Base-by-base conservation (phyloP, 1,284 basidiomycete species). In the Leccinum angustisporum region DNA sequence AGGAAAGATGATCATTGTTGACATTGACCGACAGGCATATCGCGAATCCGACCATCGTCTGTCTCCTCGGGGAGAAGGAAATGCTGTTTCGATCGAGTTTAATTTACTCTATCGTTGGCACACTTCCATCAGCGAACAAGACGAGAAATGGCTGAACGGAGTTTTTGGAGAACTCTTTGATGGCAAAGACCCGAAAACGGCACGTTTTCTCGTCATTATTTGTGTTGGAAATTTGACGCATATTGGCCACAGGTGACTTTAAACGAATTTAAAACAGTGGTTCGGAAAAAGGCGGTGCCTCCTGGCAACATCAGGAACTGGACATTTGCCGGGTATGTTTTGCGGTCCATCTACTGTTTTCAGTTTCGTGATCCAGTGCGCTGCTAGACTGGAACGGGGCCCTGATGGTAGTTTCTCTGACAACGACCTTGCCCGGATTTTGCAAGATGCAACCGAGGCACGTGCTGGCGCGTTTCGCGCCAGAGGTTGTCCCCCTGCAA, bases 91-190 rank as follows among this genome's bases (percentile, higher is more conserved):
- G 0, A 74, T 91, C 56, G 91, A 93, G 72, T 91, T 91, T 76
- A 91, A 90, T 68, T 76, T 89, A 7, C 75, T 91, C 14, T 91
- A 91, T 71, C 78, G 85, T 53, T 93, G 91, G 91, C 91, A 94
- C 69, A 79, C 89, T 13, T 81, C 87, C 1, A 73, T 88, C 9
- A 88, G 87, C 3, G 65, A 80, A 63, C 62, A 80, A 54, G 90
- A 94, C 70, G 80, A 82, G 1, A 54, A 76, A 38, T 92, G 89
- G 90, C 83, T 84, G 1, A 79, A 84, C 59, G 65, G 76, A 2
- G 57, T 76, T 14, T 86, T 92, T 71, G 70, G 72, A 11, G 57
- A 75, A 3, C 62, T 81, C 10, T 83, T 90, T 61, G 63, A 72
- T 2, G 77, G 73, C 10, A 72, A 76, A 61, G 77, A 83, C 56